Evolutionary conservation across 352 stramenopile genomes (phyloP), one percentile per base, ranked within the genome.

Genomic region (Globisporangium nodosum): DNA sequence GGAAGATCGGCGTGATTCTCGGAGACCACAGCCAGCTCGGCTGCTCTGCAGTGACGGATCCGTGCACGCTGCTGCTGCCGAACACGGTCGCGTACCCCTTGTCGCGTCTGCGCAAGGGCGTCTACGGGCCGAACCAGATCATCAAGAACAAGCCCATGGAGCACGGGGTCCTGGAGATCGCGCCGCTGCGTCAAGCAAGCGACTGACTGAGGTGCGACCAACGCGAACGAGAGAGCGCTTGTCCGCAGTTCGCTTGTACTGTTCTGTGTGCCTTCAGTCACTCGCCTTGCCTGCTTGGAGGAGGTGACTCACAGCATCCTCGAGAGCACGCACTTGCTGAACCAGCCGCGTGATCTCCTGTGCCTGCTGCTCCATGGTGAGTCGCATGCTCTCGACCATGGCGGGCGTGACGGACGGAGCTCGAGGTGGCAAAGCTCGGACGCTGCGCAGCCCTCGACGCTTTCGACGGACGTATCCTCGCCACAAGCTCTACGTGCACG

Each of bases 111-210:
- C 63, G 60, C 24, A 90, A 90, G 35, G 76, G 72, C 15, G 69
- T 90, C 24, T 93, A 93, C 51, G 83, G 79, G 2, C 76, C 81
- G 3, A 70, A 85, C 43, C 59, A 79, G 3, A 65, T 92, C 15
- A 70, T 92, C 68, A 93, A 91, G 68, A 91, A 91, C 70, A 91
- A 91, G 39, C 81, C 83, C 15, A 70, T 90, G 61, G 77, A 88
- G 49, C 74, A 75, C 9, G 83, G 81, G 3, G 81, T 91, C 35
- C 18, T 91, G 30, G 77, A 90, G 40, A 63, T 85, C 20, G 70
- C 65, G 27, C 58, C 75, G 5, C 21, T 87, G 20, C 57, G 60
- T 56, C 21, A 8, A 45, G 5, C 37, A 33, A 37, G 11, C 27
- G 35, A 21, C 43, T 35, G 45, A 30, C 9, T 33, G 35, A 50